Evolutionary conservation across 1,284 basidiomycete genomes (phyloP), one percentile per base, ranked within the genome.

Genomic region (Ceratobasidium theobromae): DNA sequence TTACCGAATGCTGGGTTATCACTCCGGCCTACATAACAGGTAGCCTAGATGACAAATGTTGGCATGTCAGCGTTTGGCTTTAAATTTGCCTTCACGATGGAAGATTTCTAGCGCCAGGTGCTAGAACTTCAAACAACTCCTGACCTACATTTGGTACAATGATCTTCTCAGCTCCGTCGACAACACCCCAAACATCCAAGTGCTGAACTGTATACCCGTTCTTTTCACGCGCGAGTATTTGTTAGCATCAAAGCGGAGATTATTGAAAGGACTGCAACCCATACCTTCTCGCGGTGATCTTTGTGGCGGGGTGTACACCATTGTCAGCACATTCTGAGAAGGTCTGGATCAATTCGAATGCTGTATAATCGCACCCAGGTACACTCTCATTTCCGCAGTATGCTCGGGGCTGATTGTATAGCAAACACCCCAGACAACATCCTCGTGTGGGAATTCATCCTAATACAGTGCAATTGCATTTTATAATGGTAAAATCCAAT

Each of bases 371-470:
- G 60, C 73, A 89, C 92, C 92, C 73, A 95, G 77, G 74, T 94
- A 92, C 57, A 87, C 87, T 41, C 88, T 81, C 14, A 93, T 92
- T 75, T 92, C 88, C 0, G 80, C 75, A 53, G 84, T 85, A 71
- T 89, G 84, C 30, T 74, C 79, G 0, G 91, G 87, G 71, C 94
- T 89, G 73, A 95, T 93, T 11, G 88, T 91, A 75, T 90, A 93
- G 23, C 88, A 89, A 27, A 94, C 77, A 11, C 92, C 93, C 92
- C 92, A 95, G 3, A 95, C 91, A 41, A 85, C 81, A 71, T 91
- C 87, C 25, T 91, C 88, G 45, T 89, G 79, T 0, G 88, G 89
- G 72, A 89, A 91, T 0, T 85, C 76, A 71, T 91, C 88, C 88
- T 91, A 67, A 14, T 43, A 48, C 58, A 41, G 48, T 28, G 28